Evolutionary conservation across 495 filamentous ascomycete genomes (phyloP).

Genomic region (Penicillium dipodomyicola): DNA sequence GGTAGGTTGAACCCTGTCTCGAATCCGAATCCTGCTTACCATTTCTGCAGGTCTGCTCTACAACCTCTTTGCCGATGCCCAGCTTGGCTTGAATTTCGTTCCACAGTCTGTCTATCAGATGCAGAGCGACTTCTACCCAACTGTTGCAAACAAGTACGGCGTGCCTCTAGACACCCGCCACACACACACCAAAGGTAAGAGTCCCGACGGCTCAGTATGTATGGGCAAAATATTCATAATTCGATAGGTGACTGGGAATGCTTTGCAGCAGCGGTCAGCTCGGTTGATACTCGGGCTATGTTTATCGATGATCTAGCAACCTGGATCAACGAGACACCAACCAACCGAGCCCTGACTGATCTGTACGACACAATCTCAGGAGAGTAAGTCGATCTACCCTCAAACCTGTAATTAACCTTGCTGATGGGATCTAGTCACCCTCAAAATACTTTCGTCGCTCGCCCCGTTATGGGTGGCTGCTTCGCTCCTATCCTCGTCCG

Average conservation of each 20-base stretch:
- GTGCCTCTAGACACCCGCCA: conserved; percentile 54
- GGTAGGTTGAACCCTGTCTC: conserved; percentile 23
- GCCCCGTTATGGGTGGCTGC: conserved; percentile 54
- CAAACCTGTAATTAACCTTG: conserved; percentile 1
- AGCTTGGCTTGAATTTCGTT: conserved; percentile 47
- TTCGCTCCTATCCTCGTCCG: conserved; percentile 49
- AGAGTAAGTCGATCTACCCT: conserved; percentile 33
- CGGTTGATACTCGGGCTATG: conserved; percentile 39
- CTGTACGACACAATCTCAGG: conserved; percentile 51
- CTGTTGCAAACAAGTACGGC: conserved; percentile 43
- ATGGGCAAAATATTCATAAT: conserved; percentile 2
- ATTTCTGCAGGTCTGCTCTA: conserved; percentile 44
- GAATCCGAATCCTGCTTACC: not conserved
- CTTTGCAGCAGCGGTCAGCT: conserved; percentile 51
- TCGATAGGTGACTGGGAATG: conserved; percentile 50
- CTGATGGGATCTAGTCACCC: conserved; percentile 30
- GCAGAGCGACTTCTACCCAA: conserved; percentile 54
- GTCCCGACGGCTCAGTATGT: not conserved
- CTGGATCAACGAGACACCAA: conserved; percentile 55
- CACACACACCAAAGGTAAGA: conserved; percentile 45
- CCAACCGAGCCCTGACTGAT: conserved; percentile 53
- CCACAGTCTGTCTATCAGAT: conserved; percentile 52
- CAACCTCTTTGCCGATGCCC: conserved; percentile 51
- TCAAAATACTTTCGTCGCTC: conserved; percentile 44
- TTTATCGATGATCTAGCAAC: conserved; percentile 47